These are phyloP conservation scores for Aquilaria yunnanensis DNA, from an alignment of 345 rosid species.

Conservation along the genomic window DNA sequence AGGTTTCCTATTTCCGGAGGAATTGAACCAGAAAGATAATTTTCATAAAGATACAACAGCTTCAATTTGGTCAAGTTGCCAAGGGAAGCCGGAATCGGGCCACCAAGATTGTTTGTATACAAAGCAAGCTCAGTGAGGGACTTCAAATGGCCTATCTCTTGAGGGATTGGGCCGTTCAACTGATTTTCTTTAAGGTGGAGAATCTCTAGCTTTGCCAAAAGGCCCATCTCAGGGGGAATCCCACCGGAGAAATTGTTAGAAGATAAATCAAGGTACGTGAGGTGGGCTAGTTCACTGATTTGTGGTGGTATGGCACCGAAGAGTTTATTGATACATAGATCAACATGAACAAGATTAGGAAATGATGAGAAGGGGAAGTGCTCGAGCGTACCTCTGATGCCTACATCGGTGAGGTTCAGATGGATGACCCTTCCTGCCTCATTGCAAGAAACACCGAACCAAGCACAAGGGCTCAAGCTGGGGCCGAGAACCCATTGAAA, in stretches of 20 bases:
- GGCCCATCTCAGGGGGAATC: conserved; percentile 21
- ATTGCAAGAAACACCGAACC: conserved; percentile 7
- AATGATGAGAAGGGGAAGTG: conserved; percentile 16
- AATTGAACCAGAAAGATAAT: conserved; percentile 14
- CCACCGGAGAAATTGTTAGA: neutral
- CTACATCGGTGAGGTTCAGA: neutral
- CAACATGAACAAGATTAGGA: conserved; percentile 18
- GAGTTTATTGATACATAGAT: conserved; percentile 19
- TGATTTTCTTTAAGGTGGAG: conserved; percentile 20
- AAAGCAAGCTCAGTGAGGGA: conserved; percentile 2
- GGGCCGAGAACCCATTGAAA: neutral
- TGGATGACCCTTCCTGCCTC: neutral
- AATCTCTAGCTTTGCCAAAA: conserved; percentile 16
- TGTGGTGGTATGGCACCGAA: no score
- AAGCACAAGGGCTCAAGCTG: conserved; percentile 1
- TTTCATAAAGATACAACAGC: conserved; percentile 6
- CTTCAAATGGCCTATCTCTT: neutral
- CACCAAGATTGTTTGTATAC: conserved; percentile 2
- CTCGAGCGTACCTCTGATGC: conserved; percentile 16
- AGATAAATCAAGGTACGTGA: no score
- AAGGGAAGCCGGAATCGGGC: conserved; percentile 9
- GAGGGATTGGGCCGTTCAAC: conserved; percentile 10
- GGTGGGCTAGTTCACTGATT: no score
- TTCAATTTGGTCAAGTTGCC: conserved; percentile 9
- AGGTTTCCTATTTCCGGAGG: conserved; percentile 24